These are phyloP conservation scores for Cyberlindnera petersonii DNA, from an alignment of 805 yeast species.

Conservation along the genomic window DNA sequence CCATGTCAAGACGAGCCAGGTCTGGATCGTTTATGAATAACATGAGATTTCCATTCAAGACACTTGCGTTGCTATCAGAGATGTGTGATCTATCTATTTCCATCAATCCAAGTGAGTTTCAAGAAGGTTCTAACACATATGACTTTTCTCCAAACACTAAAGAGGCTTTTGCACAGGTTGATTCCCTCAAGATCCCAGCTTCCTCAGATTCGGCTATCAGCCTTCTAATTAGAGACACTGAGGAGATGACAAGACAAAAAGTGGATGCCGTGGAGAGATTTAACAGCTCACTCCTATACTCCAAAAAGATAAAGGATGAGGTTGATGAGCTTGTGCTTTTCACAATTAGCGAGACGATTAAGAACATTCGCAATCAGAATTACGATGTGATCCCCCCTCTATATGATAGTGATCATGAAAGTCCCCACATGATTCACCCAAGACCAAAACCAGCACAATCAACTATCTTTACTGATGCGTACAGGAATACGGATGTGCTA, in stretches of 20 bases:
- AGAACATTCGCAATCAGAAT: constrained; percentile 37
- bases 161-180: constrained; percentile 45
- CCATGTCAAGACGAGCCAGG: constrained; percentile 33
- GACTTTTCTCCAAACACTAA: constrained; percentile 60
- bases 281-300: constrained; percentile 69
- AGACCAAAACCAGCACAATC: constrained; percentile 23
- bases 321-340: constrained; percentile 65
- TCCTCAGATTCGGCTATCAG: constrained; percentile 63
- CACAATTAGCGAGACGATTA: constrained; percentile 60
- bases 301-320: constrained; percentile 73
- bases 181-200: constrained; percentile 39
- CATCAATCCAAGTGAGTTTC: constrained; percentile 68
- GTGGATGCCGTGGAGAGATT: constrained; percentile 66
- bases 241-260: constrained; percentile 54
- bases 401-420: constrained; percentile 4
- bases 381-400: constrained; percentile 15
- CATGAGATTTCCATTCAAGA: constrained; percentile 57
- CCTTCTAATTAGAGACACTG: constrained; percentile 64
- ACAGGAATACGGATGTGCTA: constrained; percentile 37
- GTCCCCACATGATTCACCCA: constrained; percentile 23
- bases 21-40: constrained; percentile 39
- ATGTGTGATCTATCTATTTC: constrained; percentile 71
- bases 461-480: constrained; percentile 38
- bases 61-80: constrained; percentile 52
- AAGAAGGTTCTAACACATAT: constrained; percentile 23